phyloP scores from a whole-genome alignment of 2,329 filamentous ascomycete genomes.

The Dendryphion nanum region DNA sequence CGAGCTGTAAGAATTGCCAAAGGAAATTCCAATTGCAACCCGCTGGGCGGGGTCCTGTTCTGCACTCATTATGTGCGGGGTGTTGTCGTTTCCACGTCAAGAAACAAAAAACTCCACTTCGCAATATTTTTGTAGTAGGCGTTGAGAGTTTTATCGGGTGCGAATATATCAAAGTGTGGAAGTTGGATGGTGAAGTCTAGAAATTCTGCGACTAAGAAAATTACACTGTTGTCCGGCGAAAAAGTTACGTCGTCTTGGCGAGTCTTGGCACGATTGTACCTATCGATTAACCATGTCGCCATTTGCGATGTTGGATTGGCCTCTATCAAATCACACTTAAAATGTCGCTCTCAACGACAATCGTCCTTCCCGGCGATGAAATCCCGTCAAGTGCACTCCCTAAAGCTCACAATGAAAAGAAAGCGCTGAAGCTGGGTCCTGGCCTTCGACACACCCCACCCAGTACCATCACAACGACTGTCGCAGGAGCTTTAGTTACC shows the following conservation, averaged over 20 bases:
- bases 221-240: too few species aligned
- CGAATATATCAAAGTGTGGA: neutral
- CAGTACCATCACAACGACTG: slow-evolving; percentile 67
- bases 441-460: slow-evolving; percentile 80
- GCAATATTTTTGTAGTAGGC: too few species aligned
- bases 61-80: slow-evolving; percentile 46
- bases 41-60: slow-evolving; percentile 53
- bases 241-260: neutral
- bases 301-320: too few species aligned
- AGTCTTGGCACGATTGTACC: neutral
- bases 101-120: too few species aligned
- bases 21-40: slow-evolving; percentile 88
- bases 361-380: slow-evolving; percentile 80
- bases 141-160: too few species aligned
- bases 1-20: slow-evolving; percentile 97
- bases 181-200: neutral
- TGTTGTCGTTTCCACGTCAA: neutral
- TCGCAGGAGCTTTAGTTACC: slow-evolving; percentile 65
- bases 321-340: slow-evolving; percentile 6
- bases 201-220: slow-evolving; percentile 5
- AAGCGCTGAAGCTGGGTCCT: slow-evolving; percentile 75
- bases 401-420: slow-evolving; percentile 59
- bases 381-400: slow-evolving; percentile 68
- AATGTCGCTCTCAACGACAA: slow-evolving; percentile 57
- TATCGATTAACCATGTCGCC: neutral